Base-by-base conservation (phyloP, 1,139 yeast genomes). In the Suhomyces anneliseae region DNA sequence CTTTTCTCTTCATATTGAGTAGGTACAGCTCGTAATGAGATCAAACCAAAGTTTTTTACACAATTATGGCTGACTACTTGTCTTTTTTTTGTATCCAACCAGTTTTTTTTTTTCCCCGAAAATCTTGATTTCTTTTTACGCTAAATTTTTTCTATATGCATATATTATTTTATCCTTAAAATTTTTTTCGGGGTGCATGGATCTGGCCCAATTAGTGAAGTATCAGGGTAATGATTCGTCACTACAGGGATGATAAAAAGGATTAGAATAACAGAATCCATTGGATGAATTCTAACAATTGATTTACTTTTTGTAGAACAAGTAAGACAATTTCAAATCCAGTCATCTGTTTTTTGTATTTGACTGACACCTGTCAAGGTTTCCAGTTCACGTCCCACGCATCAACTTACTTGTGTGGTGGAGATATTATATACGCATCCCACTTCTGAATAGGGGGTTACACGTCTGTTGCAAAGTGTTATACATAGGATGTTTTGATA, bases 361-460 rank as follows among this genome's bases (percentile, higher is more conserved):
- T 36, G 15, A 11, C 3, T 42, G 45, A 42, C 45, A 42, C 37
- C 37, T 43, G 45, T 43, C 45, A 43, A 43, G 38, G 40, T 35
- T 12, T n/a, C 29, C 24, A 19, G 24, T 19, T 19, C 6, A 19
- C 4, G 6, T 19, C 24, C 24, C 27, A 15, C 27, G 15, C 27
- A 9, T 9, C 36, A 34, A 34, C 36, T 4, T 19, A 19, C 24
- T 19, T 19, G 24, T 2, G 24, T 19, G 24, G 24, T 19, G 24
- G 24, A 19, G 24, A 15, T 36, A 36, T 36, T 36, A 36, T n/a
- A 36, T 26, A 24, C 38, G 38, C 38, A 12, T n/a, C 12, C 6
- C 12, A 12, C 27, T 15, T 27, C 38, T 19, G 24, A 36, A 36
- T 36, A 36, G 27, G 38, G 38, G 12, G 24, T 19, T 15, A 14